Conservation (phyloP, 441 rosid genomes). For the Manihot esculenta region DNA sequence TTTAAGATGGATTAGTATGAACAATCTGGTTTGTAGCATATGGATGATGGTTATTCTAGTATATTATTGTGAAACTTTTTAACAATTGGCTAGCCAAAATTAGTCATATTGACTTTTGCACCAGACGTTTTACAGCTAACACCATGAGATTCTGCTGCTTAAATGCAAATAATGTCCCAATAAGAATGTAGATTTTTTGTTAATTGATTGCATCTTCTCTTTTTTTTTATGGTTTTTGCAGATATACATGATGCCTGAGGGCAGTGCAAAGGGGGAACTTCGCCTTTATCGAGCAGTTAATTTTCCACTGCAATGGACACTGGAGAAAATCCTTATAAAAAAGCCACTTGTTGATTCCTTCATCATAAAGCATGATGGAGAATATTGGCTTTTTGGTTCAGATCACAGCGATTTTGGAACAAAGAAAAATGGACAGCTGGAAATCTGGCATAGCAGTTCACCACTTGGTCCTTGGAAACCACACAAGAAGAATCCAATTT, state of each 20-base stretch:
- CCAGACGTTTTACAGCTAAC: background rate
- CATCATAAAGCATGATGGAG: constrained; percentile 54
- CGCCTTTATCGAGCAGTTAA: constrained; percentile 70
- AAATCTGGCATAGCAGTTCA: constrained; percentile 78
- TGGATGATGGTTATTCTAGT: background rate
- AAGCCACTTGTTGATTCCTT: constrained; percentile 80
- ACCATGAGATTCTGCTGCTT: background rate
- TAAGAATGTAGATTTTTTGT: background rate
- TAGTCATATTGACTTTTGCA: background rate
- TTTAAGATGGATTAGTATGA: background rate
- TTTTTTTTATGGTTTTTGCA: constrained; percentile 30
- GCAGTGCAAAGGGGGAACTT: constrained; percentile 66
- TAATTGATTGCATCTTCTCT: background rate
- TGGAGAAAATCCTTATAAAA: constrained; percentile 62
- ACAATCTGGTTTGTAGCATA: background rate
- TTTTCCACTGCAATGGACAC: constrained; percentile 80
- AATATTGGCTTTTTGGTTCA: constrained; percentile 83
- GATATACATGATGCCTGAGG: constrained; percentile 98
- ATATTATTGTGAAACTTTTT: background rate
- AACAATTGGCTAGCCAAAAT: background rate
- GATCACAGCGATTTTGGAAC: constrained; percentile 74
- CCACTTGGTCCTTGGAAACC: constrained; percentile 95
- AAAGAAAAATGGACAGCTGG: constrained; percentile 78
- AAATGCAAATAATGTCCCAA: background rate
- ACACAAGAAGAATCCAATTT: constrained; percentile 84